Percentiles rank a stretch among this genome's conserved stretches.
Evolutionary conservation across 2,329 filamentous ascomycete species (phyloP).

Genomic region (Xylaria sp.): DNA sequence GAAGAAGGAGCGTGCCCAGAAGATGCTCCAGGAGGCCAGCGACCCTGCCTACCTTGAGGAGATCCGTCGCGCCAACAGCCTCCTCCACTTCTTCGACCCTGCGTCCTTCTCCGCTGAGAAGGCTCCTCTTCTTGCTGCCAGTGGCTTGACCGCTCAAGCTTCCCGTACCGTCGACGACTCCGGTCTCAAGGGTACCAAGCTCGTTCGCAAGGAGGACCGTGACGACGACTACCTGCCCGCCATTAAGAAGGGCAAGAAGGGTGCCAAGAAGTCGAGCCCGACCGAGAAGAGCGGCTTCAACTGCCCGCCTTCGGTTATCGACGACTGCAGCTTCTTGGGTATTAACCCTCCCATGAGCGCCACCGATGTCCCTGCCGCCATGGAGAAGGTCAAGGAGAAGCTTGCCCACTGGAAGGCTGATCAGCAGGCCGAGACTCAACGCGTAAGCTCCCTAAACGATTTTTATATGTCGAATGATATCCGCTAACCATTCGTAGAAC

Average conservation of each 20-base stretch:
- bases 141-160: conserved; percentile 71
- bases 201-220: conserved; percentile 79
- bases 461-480: neutral
- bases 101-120: conserved; percentile 60
- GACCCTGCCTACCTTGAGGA: conserved; percentile 88
- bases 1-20: conserved; percentile 70
- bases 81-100: conserved; percentile 90
- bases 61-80: conserved; percentile 79
- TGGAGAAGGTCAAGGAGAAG: conserved; percentile 91
- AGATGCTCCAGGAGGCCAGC: conserved; percentile 73
- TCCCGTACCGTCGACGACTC: conserved; percentile 78
- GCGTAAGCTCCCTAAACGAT: conserved; percentile 53
- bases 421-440: conserved; percentile 82
- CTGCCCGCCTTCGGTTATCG: conserved; percentile 84
- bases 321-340: conserved; percentile 78
- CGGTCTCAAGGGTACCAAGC: conserved; percentile 77
- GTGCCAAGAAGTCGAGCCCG: conserved; percentile 59
- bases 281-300: conserved; percentile 59
- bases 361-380: conserved; percentile 68
- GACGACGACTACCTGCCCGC: conserved; percentile 82
- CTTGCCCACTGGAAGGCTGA: conserved; percentile 85
- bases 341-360: conserved; percentile 85
- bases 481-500: conserved; percentile 59
- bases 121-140: conserved; percentile 56
- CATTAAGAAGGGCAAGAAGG: conserved; percentile 84